Evolutionary conservation across 2,329 filamentous ascomycete genomes (phyloP), one percentile per base, ranked within the genome.

Genomic region (Knufia petricola): DNA sequence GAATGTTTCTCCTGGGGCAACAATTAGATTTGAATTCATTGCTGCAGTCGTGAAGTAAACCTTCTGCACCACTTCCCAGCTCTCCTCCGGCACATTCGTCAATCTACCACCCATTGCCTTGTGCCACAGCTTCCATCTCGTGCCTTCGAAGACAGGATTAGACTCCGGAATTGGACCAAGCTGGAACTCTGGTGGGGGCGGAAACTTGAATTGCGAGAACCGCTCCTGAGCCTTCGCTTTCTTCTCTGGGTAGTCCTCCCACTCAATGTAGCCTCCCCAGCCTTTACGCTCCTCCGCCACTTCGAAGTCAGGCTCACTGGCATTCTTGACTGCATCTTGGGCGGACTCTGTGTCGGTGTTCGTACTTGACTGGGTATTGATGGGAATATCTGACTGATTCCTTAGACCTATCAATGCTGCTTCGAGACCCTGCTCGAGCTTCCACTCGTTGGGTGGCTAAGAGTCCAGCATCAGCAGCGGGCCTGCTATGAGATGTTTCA

Each of bases 211-310:
- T 44, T 65, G 66, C 20, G 65, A 64, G 12, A 82, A 59, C 41
- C 82, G 74, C 48, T 77, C 69, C 40, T 74, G 71, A 0, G 78
- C 81, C 39, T 73, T 66, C 21, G 69, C 71, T 58, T 82, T 82
- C 63, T 84, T 85, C 41, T 83, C 78, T 0, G 82, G 81, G 47
- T 84, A 82, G 10, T 77, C 72, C 59, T 84, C 81, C 81, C 81
- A 84, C 58, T 84, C 81, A 4, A 86, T 70, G 52, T 83, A n/a
- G 65, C 72, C 71, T 50, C 66, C 66, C 71, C 72, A 75, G 6
- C 71, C 71, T 21, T 66, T 60, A 6, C 61, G 59, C 52, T 75
- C 72, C 41, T 70, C 65, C 1, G 63, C 58, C 58, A 30, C 61
- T 48, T 1, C 56, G 64, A 45, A 74, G 2, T 68, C 70, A 1